Base-by-base conservation (phyloP, 164 flowering plant genomes). In the Akebia trifoliata region DNA sequence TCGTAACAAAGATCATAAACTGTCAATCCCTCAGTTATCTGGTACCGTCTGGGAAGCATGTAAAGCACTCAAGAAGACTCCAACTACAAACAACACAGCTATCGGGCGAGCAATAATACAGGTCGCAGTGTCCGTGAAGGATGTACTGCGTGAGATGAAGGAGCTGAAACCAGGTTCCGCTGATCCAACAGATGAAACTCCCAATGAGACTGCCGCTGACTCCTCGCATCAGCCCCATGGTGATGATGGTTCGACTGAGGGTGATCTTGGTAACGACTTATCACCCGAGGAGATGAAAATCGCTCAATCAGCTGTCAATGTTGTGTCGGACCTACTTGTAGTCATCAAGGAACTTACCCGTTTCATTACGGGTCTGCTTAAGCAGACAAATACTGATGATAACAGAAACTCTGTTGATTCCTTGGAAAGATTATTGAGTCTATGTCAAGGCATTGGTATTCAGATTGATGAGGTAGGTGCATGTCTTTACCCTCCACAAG, bases 391-490 rank as follows among this genome's bases (percentile, higher is more conserved):
- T 35, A 56, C 70, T 8, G 62, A 55, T 5, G 69, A 65, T 36
- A 47, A 39, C n/a, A 44, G 56, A 7, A 46, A 57, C 4, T 68
- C 70, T 22, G 85, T 81, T 24, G 77, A 77, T 56, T 71, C 83
- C 9, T 66, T 89, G 64, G 98, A 89, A 72, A 80, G 62, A 50
- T 55, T 87, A 35, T 64, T 85, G 69, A 76, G 67, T 69, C 69
- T 72, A 0, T 87, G 82, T 68, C 82, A 76, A 60, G 84, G 32
- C 20, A 69, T 82, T n/a, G 90, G 90, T 40, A 46, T 59, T 49
- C 84, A 85, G 64, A 69, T 87, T 57, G 96, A 92, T 62, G 96
- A 92, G 69, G 78, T 89, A 40, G 98, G 97, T 38, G 97, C 96
- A 17, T 79, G 81, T 69, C 82, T 89, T 40, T 89, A 92, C 65